These are phyloP conservation scores for Dalechampia spathulata DNA, from an alignment of 441 rosid genomes.

Conservation along the genomic window DNA sequence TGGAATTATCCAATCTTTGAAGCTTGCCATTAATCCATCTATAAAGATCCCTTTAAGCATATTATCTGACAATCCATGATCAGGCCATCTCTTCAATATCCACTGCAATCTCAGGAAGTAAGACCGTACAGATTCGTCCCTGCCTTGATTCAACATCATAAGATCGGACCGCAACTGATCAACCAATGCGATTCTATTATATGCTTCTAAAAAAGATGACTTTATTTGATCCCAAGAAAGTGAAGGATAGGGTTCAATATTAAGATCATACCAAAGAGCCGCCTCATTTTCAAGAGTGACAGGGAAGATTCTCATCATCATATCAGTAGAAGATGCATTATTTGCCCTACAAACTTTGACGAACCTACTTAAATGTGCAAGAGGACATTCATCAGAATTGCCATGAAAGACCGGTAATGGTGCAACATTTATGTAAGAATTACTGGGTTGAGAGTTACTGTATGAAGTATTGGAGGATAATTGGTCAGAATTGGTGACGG, in stretches of 20 bases:
- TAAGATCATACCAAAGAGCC: slow-evolving; percentile 35
- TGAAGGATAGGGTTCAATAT: slow-evolving; percentile 28
- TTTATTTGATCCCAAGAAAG: slow-evolving; percentile 30
- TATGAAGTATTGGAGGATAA: neutral
- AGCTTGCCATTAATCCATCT: slow-evolving; percentile 22
- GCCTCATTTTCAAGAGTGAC: slow-evolving; percentile 36
- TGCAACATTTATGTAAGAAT: slow-evolving; percentile 24
- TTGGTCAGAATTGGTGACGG: neutral
- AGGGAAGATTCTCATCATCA: slow-evolving; percentile 32
- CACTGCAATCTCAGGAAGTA: slow-evolving; percentile 33
- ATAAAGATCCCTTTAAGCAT: slow-evolving; percentile 26
- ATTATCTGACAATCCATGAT: slow-evolving; percentile 18
- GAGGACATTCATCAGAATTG: slow-evolving; percentile 19
- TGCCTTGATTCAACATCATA: slow-evolving; percentile 19
- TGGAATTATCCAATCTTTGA: slow-evolving; percentile 22
- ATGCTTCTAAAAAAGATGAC: slow-evolving; percentile 28
- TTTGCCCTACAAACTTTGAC: slow-evolving; percentile 36
- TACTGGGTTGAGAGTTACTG: neutral
- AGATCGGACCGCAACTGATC: slow-evolving; percentile 24
- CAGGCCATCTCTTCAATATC: slow-evolving; percentile 28
- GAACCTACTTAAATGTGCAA: slow-evolving; percentile 30
- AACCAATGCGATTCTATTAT: slow-evolving; percentile 5
- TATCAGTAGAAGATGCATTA: slow-evolving; percentile 15
- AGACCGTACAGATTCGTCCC: slow-evolving; percentile 25
- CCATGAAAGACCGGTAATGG: slow-evolving; percentile 31